Evolutionary conservation across 139 green algal species (phyloP).

Genomic region (Axilococcus clingmanii): DNA sequence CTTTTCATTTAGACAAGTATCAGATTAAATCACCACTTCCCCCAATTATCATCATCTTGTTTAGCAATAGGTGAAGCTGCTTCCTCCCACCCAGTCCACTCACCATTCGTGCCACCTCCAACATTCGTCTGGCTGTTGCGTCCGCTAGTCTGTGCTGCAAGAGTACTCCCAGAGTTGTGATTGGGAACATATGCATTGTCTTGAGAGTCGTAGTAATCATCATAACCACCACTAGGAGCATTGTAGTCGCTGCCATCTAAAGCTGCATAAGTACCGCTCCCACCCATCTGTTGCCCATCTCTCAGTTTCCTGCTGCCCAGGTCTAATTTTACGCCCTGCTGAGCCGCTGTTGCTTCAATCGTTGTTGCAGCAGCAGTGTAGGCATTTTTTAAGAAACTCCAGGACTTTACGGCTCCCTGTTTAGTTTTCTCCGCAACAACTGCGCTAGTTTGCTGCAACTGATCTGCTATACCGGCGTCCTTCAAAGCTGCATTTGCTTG

Average conservation of each 20-base stretch:
- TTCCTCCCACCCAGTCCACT: slow-evolving; percentile 2
- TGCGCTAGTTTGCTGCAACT: slow-evolving; percentile 7
- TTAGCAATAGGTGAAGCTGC: not conserved
- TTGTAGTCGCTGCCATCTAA: too few relatives aligned
- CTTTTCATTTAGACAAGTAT: slow-evolving; percentile 4
- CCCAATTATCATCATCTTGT: not conserved
- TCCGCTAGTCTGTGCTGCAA: too few relatives aligned
- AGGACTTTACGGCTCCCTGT: slow-evolving; percentile 33
- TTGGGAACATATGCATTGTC: too few relatives aligned
- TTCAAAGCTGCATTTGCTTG: slow-evolving; percentile 1
- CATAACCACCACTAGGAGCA: too few relatives aligned
- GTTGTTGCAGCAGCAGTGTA: slow-evolving; percentile 28
- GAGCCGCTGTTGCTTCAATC: slow-evolving; percentile 29
- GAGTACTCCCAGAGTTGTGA: too few relatives aligned
- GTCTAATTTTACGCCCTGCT: slow-evolving; percentile 41
- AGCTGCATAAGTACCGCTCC: too few relatives aligned
- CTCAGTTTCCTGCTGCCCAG: slow-evolving; percentile 25
- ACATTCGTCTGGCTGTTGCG: too few relatives aligned
- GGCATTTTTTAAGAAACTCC: slow-evolving; percentile 32
- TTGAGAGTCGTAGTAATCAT: too few relatives aligned
- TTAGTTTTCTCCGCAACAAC: slow-evolving; percentile 35
- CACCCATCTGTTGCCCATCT: too few relatives aligned
- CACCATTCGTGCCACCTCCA: not conserved
- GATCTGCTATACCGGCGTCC: slow-evolving; percentile 10
- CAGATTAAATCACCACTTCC: not conserved